Evolutionary conservation across 2,329 filamentous ascomycete species (phyloP), one percentile per base, ranked within the genome.

Genomic region (Trichoderma brevicompactum): DNA sequence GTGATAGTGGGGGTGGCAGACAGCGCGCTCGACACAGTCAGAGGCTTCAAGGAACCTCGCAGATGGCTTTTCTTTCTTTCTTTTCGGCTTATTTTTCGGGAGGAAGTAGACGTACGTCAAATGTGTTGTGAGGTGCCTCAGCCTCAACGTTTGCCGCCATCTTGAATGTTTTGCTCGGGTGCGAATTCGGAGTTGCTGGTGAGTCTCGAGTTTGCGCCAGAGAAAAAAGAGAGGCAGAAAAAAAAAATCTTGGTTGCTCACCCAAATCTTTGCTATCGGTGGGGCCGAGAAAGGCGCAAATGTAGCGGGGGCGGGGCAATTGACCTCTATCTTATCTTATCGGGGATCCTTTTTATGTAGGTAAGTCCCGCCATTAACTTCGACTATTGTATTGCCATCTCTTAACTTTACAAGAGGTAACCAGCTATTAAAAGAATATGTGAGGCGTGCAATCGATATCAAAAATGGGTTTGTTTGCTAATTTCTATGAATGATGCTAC

Each of bases 41-140:
- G 50, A 54, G 50, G 9, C 50, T 19, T 17, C 50, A 40, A 19
- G 17, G 50, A 54, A 54, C 50, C 8, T 38, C 36, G 50, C 50
- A 15, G 17, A 54, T 23, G 50, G n/a, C 50, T 23, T 41, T 40
- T 53, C 50, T 23, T 54, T 40, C 50, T 40, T 38, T 19, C 10
- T 23, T 19, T 19, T 13, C 10, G 50, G 7, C n/a, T 17, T 17
- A n/a, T 28, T 23, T 40, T 28, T 15, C 15, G 50, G 62, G 60
- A 8, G 5, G 55, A 58, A 58, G 28, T 58, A 19, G 10, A 58
- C 54, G 13, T 36, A 58, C 54, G 36, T 69, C 67, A 41, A 68
- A 67, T 36, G 58, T 46, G 23, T 66, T 60, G 64, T 68, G 67
- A 66, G 68, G 67, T 64, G 55, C 58, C 46, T 68, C 65, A 64